These are phyloP conservation scores for Salix arbutifolia DNA, from an alignment of 345 rosid genomes.

Conservation along the genomic window DNA sequence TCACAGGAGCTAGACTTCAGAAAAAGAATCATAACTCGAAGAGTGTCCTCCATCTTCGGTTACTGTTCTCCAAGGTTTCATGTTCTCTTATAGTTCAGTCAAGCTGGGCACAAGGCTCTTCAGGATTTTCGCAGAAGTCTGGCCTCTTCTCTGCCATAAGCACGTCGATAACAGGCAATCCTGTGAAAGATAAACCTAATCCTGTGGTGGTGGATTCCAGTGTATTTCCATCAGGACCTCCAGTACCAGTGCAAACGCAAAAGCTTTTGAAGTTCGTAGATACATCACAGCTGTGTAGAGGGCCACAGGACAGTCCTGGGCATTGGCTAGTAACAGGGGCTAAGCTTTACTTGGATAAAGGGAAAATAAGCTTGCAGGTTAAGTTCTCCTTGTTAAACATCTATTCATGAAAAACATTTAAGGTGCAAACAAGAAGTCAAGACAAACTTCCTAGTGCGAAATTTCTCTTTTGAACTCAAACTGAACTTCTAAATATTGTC, in stretches of 20 bases:
- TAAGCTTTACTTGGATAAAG: constrained; percentile 59
- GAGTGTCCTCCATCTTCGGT: constrained; percentile 69
- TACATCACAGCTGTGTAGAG: constrained; percentile 60
- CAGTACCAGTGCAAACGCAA: constrained; percentile 57
- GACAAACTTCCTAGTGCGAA: not conserved
- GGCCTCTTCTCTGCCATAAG: constrained; percentile 74
- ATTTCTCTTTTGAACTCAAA: not conserved
- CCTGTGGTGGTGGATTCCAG: constrained; percentile 62
- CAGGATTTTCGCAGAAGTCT: constrained; percentile 52
- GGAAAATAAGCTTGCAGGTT: constrained; percentile 70
- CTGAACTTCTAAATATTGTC: not conserved
- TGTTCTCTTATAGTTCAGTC: constrained; percentile 40
- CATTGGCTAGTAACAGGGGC: constrained; percentile 91
- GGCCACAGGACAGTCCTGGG: constrained; percentile 86
- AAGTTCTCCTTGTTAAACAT: constrained; percentile 65
- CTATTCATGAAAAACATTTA: not conserved
- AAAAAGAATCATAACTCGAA: constrained; percentile 62
- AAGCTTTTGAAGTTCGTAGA: constrained; percentile 77
- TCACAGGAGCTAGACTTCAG: constrained; percentile 86
- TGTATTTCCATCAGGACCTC: constrained; percentile 83
- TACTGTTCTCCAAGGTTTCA: constrained; percentile 57
- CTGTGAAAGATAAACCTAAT: constrained; percentile 33
- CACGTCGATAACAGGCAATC: constrained; percentile 43
- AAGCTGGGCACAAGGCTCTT: constrained; percentile 54
- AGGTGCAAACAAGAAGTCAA: not conserved